These are phyloP conservation scores for Xylaria polymorpha DNA, from an alignment of 2,329 filamentous ascomycete species.

Conservation along the genomic window DNA sequence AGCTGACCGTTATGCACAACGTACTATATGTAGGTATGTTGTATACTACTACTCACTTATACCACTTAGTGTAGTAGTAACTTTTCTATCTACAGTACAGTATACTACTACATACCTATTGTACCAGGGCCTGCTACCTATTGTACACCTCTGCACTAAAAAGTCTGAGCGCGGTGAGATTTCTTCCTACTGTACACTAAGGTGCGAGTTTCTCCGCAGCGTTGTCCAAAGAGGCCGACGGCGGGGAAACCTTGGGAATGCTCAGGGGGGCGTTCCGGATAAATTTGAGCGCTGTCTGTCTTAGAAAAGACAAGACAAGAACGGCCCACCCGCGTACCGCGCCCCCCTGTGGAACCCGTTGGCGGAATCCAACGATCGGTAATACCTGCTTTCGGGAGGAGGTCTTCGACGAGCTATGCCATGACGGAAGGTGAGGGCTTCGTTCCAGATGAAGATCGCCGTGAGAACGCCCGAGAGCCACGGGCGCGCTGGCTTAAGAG, in stretches of 20 bases:
- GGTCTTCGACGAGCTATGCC: constrained; percentile 15
- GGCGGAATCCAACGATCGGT: constrained; percentile 12
- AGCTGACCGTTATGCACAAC: constrained; percentile 16
- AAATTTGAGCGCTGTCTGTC: constrained; percentile 33
- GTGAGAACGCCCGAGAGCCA: not conserved
- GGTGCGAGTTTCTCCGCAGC: constrained; percentile 32
- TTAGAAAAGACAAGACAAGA: constrained; percentile 21
- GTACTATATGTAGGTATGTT: no score
- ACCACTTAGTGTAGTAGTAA: no score
- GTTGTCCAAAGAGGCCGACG: constrained; percentile 11
- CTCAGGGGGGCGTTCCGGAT: constrained; percentile 36
- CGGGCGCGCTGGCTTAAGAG: constrained; percentile 34
- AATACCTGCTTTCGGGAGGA: constrained; percentile 21
- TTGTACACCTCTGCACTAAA: constrained; percentile 14
- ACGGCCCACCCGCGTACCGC: constrained; percentile 20
- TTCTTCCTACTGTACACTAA: constrained; percentile 4
- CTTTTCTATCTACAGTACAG: no score
- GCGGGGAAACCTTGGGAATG: constrained; percentile 28
- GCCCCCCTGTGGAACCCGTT: constrained; percentile 1
- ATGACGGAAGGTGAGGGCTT: constrained; percentile 32
- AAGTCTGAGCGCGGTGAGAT: constrained; percentile 30
- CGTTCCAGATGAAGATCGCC: constrained; percentile 33
- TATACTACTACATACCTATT: no score
- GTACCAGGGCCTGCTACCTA: no score
- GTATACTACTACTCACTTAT: no score